Conservation (phyloP, 2,329 filamentous ascomycete species). For the Cryoendolithus antarcticus region DNA sequence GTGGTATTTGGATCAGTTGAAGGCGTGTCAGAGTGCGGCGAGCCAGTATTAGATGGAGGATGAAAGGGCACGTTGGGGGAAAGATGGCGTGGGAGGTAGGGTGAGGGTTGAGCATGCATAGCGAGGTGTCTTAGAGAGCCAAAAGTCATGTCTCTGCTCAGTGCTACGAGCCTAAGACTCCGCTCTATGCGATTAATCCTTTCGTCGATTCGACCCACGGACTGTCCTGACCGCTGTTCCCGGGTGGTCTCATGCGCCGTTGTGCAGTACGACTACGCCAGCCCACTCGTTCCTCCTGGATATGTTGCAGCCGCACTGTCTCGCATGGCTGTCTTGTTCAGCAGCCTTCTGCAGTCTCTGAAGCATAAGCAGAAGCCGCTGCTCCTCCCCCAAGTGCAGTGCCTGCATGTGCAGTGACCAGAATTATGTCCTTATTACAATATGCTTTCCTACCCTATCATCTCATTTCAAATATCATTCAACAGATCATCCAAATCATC, state of each 20-base stretch:
- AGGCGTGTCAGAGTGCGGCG: constrained; percentile 38
- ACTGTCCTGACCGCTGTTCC: too few species aligned
- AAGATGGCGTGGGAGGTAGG: not conserved
- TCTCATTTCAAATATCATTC: constrained; percentile 30
- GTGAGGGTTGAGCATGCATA: not conserved
- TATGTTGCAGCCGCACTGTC: not conserved
- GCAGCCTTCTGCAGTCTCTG: not conserved
- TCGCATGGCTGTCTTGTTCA: not conserved
- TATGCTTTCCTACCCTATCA: not conserved
- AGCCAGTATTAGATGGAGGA: constrained; percentile 31
- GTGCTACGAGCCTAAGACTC: too few species aligned
- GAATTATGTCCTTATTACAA: not conserved
- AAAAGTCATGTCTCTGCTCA: not conserved
- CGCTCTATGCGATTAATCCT: too few species aligned
- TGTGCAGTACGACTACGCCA: constrained; percentile 1
- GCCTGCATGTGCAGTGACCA: not conserved
- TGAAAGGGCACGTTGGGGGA: not conserved
- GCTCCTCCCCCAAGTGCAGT: not conserved
- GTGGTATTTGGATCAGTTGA: constrained; percentile 48
- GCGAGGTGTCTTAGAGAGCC: not conserved
- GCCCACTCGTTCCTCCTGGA: not conserved
- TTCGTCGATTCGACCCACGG: too few species aligned
- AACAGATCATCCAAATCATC: constrained; percentile 62
- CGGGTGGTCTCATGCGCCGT: not conserved
- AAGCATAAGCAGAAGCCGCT: not conserved